Evolutionary conservation across 768 basidiomycete genomes (phyloP), one percentile per base, ranked within the genome.

Genomic region (Trichaptum fuscoviolaceum): DNA sequence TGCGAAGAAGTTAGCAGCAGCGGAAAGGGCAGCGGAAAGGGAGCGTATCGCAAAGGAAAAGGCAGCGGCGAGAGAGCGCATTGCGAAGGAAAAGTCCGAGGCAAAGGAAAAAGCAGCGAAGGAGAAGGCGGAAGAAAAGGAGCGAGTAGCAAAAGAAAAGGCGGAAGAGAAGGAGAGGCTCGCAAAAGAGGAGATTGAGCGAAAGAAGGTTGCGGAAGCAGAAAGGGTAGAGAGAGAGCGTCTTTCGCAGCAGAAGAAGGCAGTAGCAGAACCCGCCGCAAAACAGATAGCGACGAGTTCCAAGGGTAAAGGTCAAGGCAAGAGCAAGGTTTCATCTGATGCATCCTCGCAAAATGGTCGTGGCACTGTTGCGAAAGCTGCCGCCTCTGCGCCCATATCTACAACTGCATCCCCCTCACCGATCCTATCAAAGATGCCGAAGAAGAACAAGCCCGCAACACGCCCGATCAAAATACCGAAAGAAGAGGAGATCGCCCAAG

Each of bases 401-500:
- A 2, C 24, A 34, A 15, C 15, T 24, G 59, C 59, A 61, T 81
- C 84, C 59, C 76, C 80, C n/a, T 72, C 76, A 5, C 71, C 80
- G 2, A 84, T 93, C 35, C 79, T 92, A 57, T 92, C 92, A 25
- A 92, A 88, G 75, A 88, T 91, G 76, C 89, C 92, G 6, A 93
- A 92, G 82, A 93, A 93, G 76, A 90, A 80, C 71, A 92, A 88
- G 71, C 89, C 90, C 0, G 70, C 82, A 58, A 67, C 84, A 63
- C 89, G 87, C 70, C 82, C 84, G 12, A 81, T 85, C 70, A 86
- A 80, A 67, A 80, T 85, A 52, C 80, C 82, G 1, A 63, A 73
- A 2, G 89, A 85, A 73, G 90, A 91, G 35, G 89, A 85, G 35
- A 68, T 74, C 18, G 67, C 70, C 26, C 65, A 71, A 1, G 83